Base-by-base conservation (phyloP, 371 early-diverging fungal genomes). In the Actinomortierella ambigua region DNA sequence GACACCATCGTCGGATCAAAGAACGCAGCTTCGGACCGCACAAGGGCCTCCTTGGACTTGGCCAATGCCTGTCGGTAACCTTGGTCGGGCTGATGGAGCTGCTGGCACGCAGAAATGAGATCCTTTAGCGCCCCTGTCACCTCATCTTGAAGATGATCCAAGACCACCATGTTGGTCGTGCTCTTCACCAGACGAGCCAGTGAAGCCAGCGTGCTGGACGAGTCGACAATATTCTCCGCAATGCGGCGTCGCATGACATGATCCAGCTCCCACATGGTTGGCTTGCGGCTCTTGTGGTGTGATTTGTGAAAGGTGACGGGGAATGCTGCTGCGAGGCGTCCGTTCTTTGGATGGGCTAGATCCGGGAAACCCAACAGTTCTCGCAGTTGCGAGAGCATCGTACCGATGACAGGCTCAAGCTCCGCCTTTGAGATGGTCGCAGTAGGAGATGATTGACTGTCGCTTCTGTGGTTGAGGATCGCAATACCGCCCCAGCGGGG, bases 1-100 rank as follows among this genome's bases (percentile, higher is more conserved):
- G 96, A 88, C 1, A 97, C 95, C 98, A 98, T 97, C 11, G 93
- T 94, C 0, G 95, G 95, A 61, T 98, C 94, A 83, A 96, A 97
- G 68, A 98, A 98, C 4, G 98, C 97, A 13, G 82, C 77, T 76
- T 96, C 95, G 0, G 97, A 87, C 18, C 82, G 60, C 22, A 77
- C 78, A 9, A 93, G 75, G 0, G 95, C 95, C 2, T 75, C 64
- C 15, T 88, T 81, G 0, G 93, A 84, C 11, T 78, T 69, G 17
- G 70, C 47, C 27, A 90, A 69, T 0, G 90, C 90, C 4, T 56
- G 43, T 0, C 70, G 57, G 53, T 77, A 82, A 6, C 34, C 34
- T 34, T 34, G 34, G n/a, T 77, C 64, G 64, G 28, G 89, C 76
- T 20, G 67, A 49, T 42, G 29, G 18, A 61, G 61, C 22, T 42